These are phyloP conservation scores for Clausena lansium DNA, from an alignment of 345 rosid species.

Conservation along the genomic window DNA sequence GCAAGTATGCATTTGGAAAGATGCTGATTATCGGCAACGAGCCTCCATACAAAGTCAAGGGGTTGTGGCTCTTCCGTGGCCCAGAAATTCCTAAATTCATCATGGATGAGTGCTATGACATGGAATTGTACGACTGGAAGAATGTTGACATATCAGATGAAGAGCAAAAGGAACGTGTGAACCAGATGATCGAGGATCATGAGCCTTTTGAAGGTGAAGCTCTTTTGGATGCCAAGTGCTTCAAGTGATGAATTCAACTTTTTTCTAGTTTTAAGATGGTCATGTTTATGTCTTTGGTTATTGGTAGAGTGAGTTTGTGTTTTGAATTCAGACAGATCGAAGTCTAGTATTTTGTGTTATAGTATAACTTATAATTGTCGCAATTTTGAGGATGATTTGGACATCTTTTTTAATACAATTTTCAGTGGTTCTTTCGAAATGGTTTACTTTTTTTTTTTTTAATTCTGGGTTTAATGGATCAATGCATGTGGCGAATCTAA, in stretches of 20 bases:
- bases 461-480: neutral
- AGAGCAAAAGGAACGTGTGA: slow-evolving; percentile 88
- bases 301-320: slow-evolving; percentile 21
- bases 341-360: slow-evolving; percentile 5
- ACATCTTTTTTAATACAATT: neutral
- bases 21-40: slow-evolving; percentile 80
- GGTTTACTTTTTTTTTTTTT: neutral
- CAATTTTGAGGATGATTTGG: neutral
- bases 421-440: neutral
- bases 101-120: slow-evolving; percentile 92
- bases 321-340: neutral
- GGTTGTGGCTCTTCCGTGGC: slow-evolving; percentile 97
- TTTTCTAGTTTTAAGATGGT: neutral
- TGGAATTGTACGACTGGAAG: slow-evolving; percentile 95
- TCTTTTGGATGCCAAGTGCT: slow-evolving; percentile 98
- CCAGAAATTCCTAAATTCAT: slow-evolving; percentile 77
- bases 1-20: slow-evolving; percentile 95
- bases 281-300: neutral
- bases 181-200: slow-evolving; percentile 86
- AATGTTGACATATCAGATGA: slow-evolving; percentile 83
- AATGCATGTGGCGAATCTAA: too few relatives aligned
- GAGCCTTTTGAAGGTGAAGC: slow-evolving; percentile 97
- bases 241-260: slow-evolving; percentile 45
- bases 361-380: neutral
- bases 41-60: slow-evolving; percentile 91